Conservation (phyloP, 2,329 filamentous ascomycete species). For the Niveomyces coronatus region DNA sequence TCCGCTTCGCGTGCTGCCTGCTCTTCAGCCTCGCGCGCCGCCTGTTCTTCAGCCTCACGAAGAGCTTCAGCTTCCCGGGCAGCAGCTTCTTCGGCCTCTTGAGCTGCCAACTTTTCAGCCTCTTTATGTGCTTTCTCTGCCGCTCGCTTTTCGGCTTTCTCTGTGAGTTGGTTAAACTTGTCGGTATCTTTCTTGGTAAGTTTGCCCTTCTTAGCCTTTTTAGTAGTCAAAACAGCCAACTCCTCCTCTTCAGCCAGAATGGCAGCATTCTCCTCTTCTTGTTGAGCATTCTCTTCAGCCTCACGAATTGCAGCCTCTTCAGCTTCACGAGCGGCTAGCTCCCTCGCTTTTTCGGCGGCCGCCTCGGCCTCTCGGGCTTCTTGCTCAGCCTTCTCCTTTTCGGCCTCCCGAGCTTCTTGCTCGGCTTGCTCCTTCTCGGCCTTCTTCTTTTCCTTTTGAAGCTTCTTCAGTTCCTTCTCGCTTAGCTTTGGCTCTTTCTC, state of each 20-base stretch:
- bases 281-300: constrained; percentile 21
- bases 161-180: constrained; percentile 18
- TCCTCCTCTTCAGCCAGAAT: constrained; percentile 26
- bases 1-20: constrained; percentile 20
- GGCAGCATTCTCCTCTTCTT: constrained; percentile 16
- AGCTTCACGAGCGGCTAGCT: constrained; percentile 19
- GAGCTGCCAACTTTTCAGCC: constrained; percentile 19
- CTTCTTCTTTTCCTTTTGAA: constrained; percentile 38
- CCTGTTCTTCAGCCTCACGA: constrained; percentile 16
- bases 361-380: constrained; percentile 18
- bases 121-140: constrained; percentile 17
- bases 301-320: constrained; percentile 18
- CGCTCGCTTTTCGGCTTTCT: constrained; percentile 13
- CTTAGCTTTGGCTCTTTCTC: constrained; percentile 34
- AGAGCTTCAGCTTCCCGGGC: constrained; percentile 24
- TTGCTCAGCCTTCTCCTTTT: constrained; percentile 25
- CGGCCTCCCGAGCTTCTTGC: constrained; percentile 17
- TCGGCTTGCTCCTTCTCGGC: constrained; percentile 24
- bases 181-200: constrained; percentile 21
- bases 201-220: constrained; percentile 39
- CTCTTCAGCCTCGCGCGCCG: constrained; percentile 18
- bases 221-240: constrained; percentile 31
- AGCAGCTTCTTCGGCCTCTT: constrained; percentile 18
- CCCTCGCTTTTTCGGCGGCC: constrained; percentile 16
- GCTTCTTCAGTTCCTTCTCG: constrained; percentile 41